Percentiles rank a stretch among this genome's conserved stretches.
Evolutionary conservation across 2,329 filamentous ascomycete species (phyloP).

Genomic region (Aaosphaeria pasadenensis): DNA sequence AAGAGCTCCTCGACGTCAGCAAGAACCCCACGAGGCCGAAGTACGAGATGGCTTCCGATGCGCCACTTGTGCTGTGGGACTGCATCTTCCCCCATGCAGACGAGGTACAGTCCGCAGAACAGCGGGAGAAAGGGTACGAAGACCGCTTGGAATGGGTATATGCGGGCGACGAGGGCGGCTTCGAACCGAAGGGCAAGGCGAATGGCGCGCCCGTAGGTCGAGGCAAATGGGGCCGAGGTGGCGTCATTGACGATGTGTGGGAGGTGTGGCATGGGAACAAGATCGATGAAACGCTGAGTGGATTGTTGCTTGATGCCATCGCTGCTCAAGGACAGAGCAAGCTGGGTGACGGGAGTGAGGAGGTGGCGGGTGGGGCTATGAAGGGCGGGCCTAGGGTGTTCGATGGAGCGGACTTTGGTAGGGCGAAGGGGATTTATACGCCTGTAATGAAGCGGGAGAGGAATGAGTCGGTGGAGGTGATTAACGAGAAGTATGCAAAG

Average conservation of each 20-base stretch:
- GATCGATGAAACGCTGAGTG: slow-evolving; percentile 84
- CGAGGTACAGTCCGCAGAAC: slow-evolving; percentile 35
- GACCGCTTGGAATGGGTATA: slow-evolving; percentile 77
- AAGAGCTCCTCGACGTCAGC: slow-evolving; percentile 69
- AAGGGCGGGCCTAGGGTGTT: slow-evolving; percentile 52
- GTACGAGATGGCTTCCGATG: slow-evolving; percentile 89
- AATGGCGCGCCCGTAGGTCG: slow-evolving; percentile 15
- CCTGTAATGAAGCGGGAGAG: slow-evolving; percentile 55
- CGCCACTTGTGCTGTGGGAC: slow-evolving; percentile 92
- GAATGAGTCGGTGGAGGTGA: slow-evolving; percentile 58
- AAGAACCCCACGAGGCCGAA: slow-evolving; percentile 73
- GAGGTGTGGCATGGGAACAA: slow-evolving; percentile 77
- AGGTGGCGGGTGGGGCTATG: slow-evolving; percentile 8
- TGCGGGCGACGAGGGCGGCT: slow-evolving; percentile 62
- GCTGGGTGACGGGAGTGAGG: slow-evolving; percentile 10
- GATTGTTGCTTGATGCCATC: slow-evolving; percentile 65
- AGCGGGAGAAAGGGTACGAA: slow-evolving; percentile 41
- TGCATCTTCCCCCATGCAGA: slow-evolving; percentile 71
- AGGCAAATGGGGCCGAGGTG: slow-evolving; percentile 35
- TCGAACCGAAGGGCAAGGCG: slow-evolving; percentile 43
- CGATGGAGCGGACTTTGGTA: slow-evolving; percentile 54
- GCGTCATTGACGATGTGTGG: slow-evolving; percentile 63
- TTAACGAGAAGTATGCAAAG: slow-evolving; percentile 59
- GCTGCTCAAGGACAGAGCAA: slow-evolving; percentile 39
- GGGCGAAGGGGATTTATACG: slow-evolving; percentile 56